phyloP scores from a whole-genome alignment of 2,329 filamentous ascomycete genomes.

The Colletotrichum salicis region DNA sequence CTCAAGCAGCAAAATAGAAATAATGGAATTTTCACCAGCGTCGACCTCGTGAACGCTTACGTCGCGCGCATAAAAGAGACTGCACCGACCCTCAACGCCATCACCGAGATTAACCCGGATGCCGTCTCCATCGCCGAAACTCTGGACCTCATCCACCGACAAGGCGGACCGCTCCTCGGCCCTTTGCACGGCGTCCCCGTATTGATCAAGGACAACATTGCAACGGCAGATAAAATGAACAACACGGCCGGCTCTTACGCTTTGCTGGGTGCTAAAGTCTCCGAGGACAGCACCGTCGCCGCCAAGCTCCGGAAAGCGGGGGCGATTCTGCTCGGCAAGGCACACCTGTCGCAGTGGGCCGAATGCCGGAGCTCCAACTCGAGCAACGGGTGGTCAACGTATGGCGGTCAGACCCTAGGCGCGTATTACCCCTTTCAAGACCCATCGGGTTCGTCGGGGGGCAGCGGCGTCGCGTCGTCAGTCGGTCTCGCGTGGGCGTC shows the following conservation, averaged over 20 bases:
- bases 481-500: slow-evolving; percentile 64
- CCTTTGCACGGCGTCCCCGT: slow-evolving; percentile 71
- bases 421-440: slow-evolving; percentile 72
- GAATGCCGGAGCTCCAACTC: slow-evolving; percentile 68
- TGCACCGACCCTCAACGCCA: slow-evolving; percentile 41
- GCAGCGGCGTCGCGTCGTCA: slow-evolving; percentile 66
- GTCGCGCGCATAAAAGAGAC: slow-evolving; percentile 45
- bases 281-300: slow-evolving; percentile 67
- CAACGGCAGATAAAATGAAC: slow-evolving; percentile 70
- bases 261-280: slow-evolving; percentile 67
- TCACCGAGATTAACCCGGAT: slow-evolving; percentile 50
- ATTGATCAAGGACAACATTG: slow-evolving; percentile 75
- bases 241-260: slow-evolving; percentile 73
- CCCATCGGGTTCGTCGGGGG: slow-evolving; percentile 70
- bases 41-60: slow-evolving; percentile 46
- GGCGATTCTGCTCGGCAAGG: slow-evolving; percentile 73
- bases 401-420: slow-evolving; percentile 70
- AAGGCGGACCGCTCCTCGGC: slow-evolving; percentile 14
- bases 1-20: no score
- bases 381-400: slow-evolving; percentile 72
- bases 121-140: slow-evolving; percentile 50
- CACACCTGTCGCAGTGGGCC: slow-evolving; percentile 73
- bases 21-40: slow-evolving; percentile 41
- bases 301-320: slow-evolving; percentile 70
- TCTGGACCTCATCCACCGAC: slow-evolving; percentile 45